phyloP scores from a whole-genome alignment of 2,329 filamentous ascomycete species.

The Didymella pinodella region DNA sequence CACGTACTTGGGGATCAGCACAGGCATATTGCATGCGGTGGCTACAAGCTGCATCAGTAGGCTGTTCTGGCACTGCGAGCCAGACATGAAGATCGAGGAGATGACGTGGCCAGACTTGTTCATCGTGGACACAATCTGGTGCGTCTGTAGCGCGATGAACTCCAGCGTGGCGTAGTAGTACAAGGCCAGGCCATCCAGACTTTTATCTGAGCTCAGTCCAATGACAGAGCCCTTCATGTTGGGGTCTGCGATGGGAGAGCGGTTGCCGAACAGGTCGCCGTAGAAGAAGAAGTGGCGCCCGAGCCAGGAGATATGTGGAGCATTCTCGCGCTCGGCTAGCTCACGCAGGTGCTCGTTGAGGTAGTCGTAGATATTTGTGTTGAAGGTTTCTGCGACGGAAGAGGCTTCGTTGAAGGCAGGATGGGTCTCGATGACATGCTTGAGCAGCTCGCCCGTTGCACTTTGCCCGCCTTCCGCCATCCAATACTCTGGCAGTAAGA shows the following conservation, averaged over 20 bases:
- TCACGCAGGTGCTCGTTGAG: slow-evolving; percentile 86
- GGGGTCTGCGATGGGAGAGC: slow-evolving; percentile 89
- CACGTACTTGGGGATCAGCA: slow-evolving; percentile 91
- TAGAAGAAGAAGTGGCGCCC: slow-evolving; percentile 98
- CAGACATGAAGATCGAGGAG: slow-evolving; percentile 97
- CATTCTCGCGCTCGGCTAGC: slow-evolving; percentile 71
- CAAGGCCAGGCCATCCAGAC: slow-evolving; percentile 83
- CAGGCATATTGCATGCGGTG: slow-evolving; percentile 88
- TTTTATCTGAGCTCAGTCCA: slow-evolving; percentile 86
- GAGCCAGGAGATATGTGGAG: slow-evolving; percentile 83
- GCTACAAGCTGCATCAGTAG: slow-evolving; percentile 92
- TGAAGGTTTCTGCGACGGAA: slow-evolving; percentile 80
- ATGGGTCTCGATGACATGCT: slow-evolving; percentile 94
- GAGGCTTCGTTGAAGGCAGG: slow-evolving; percentile 84
- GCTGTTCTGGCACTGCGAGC: slow-evolving; percentile 94
- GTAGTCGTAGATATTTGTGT: slow-evolving; percentile 93
- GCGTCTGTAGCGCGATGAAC: slow-evolving; percentile 96
- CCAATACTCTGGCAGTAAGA: slow-evolving; percentile 91
- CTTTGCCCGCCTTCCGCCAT: slow-evolving; percentile 97
- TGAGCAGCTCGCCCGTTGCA: slow-evolving; percentile 91
- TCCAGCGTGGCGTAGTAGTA: slow-evolving; percentile 97
- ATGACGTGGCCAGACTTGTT: slow-evolving; percentile 88
- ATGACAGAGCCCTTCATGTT: slow-evolving; percentile 92
- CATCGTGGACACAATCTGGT: slow-evolving; percentile 94
- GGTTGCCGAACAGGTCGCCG: slow-evolving; percentile 95